Base-by-base conservation (phyloP, 768 basidiomycete genomes). In the Calocybe cyanea region DNA sequence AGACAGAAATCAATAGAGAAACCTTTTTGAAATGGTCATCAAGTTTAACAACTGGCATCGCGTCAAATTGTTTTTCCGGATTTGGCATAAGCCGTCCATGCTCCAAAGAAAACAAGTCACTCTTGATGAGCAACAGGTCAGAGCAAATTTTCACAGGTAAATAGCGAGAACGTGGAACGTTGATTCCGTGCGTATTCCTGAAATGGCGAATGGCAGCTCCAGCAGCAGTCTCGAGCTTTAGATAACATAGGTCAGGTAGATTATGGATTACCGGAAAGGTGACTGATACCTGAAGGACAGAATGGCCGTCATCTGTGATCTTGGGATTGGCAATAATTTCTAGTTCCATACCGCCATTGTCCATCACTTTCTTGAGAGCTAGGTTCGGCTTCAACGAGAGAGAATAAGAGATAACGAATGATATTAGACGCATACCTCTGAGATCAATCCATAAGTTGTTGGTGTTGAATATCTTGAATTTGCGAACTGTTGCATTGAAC, bases 21-120 rank as follows among this genome's bases (percentile, higher is more conserved):
- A 84, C 85, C 76, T 85, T 87, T 74, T 85, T 89, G 75, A 92
- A 92, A 57, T 83, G 81, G 59, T 86, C 83, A 40, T 87, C 87
- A 39, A 91, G 76, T 70, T 90, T 90, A 73, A 92, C 80, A 33
- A 90, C 83, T 6, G 89, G 90, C 32, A 82, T 75, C 18, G 73
- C 78, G 40, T 66, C 72, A 59, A 88, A 87, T 71, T 83, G 77
- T 49, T 83, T 66, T 11, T 71, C 66, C 51, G 73, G 72, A 59
- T 78, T 84, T 71, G 90, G 81, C 48, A 83, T 72, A 42, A 87
- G 73, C 47, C 77, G 78, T 6, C 87, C 87, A 56, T 89, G 79
- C 66, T 81, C 68, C 39, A 91, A 71, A 41, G 79, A 78, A 68
- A 90, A 92, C 46, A 91, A 74, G 61, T 89, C 83, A 40, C 80